Evolutionary conservation across 495 filamentous ascomycete species (phyloP).

Genomic region (Penicillium waksmanii): DNA sequence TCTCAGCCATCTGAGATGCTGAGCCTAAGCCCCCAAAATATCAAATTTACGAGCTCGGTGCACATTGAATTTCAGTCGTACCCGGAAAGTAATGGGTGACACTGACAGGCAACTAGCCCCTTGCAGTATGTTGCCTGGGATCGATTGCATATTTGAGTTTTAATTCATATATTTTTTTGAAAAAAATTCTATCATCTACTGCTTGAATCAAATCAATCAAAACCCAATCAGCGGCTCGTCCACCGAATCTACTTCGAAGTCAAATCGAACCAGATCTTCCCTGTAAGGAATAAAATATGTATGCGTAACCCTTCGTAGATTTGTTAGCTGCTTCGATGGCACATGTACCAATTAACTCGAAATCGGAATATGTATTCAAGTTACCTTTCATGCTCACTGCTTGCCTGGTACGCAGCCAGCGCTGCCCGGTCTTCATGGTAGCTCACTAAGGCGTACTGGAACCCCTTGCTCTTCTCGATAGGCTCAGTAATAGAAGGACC

Average conservation of each 20-base stretch:
- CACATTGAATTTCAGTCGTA: conserved; percentile 11
- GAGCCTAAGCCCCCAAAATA: conserved; percentile 16
- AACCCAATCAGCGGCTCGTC: conserved; percentile 38
- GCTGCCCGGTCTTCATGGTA: conserved; percentile 46
- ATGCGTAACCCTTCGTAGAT: conserved; percentile 38
- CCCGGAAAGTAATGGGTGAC: background rate
- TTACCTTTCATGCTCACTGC: conserved; percentile 49
- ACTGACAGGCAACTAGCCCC: background rate
- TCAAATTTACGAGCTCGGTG: conserved; percentile 15
- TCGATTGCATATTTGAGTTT: background rate
- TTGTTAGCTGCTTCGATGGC: background rate
- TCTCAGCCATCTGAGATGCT: background rate
- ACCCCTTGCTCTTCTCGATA: conserved; percentile 50
- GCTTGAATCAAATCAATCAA: background rate
- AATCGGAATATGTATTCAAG: conserved; percentile 10
- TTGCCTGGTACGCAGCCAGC: conserved; percentile 50
- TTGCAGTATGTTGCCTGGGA: background rate
- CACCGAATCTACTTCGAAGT: conserved; percentile 49
- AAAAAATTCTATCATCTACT: background rate
- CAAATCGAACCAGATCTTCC: conserved; percentile 53
- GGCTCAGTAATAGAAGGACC: conserved; percentile 51
- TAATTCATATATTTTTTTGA: background rate
- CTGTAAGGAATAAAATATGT: conserved; percentile 51
- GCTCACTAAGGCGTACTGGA: conserved; percentile 49
- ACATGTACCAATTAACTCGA: background rate